phyloP scores from a whole-genome alignment of 345 rosid species.

The Hypericum perforatum region DNA sequence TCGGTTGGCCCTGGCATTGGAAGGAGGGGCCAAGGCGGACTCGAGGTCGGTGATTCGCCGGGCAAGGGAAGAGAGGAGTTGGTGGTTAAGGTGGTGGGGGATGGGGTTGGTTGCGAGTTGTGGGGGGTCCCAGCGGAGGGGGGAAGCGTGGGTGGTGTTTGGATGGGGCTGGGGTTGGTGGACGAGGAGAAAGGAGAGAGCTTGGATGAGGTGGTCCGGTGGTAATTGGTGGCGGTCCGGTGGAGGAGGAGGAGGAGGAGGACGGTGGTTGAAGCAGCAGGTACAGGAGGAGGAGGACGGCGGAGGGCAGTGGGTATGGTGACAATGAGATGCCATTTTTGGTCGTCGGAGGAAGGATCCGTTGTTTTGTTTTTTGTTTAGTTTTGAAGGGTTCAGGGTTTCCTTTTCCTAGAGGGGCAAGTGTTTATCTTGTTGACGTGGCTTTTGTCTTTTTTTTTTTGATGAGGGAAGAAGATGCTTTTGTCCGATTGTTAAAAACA shows the following conservation, averaged over 20 bases:
- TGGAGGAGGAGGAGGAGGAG: slow-evolving; percentile 17
- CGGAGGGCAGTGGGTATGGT: slow-evolving; percentile 16
- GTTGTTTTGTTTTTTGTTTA: too few relatives aligned
- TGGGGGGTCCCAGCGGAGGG: slow-evolving; percentile 9
- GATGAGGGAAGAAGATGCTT: too few relatives aligned
- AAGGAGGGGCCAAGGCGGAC: slow-evolving; percentile 28
- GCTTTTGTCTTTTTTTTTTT: too few relatives aligned
- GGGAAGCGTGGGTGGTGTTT: slow-evolving; percentile 13
- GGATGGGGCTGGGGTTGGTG: slow-evolving; percentile 21
- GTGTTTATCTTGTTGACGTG: too few relatives aligned
- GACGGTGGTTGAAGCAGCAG: slow-evolving; percentile 19
- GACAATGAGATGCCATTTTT: too few relatives aligned
- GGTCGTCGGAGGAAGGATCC: too few relatives aligned
- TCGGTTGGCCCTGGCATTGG: slow-evolving; percentile 9
- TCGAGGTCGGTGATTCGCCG: slow-evolving; percentile 49
- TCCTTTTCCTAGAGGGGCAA: too few relatives aligned
- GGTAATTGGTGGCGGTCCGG: neutral
- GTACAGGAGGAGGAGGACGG: slow-evolving; percentile 15
- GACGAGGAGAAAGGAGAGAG: slow-evolving; percentile 32
- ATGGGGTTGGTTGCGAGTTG: slow-evolving; percentile 3
- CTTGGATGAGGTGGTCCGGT: slow-evolving; percentile 42
- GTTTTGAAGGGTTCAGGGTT: too few relatives aligned
- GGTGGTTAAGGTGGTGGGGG: slow-evolving; percentile 18
- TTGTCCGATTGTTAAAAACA: too few relatives aligned
- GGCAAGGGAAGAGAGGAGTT: slow-evolving; percentile 28